Evolutionary conservation across 441 rosid genomes (phyloP), one percentile per base, ranked within the genome.

Genomic region (Syzygium syzygioides): DNA sequence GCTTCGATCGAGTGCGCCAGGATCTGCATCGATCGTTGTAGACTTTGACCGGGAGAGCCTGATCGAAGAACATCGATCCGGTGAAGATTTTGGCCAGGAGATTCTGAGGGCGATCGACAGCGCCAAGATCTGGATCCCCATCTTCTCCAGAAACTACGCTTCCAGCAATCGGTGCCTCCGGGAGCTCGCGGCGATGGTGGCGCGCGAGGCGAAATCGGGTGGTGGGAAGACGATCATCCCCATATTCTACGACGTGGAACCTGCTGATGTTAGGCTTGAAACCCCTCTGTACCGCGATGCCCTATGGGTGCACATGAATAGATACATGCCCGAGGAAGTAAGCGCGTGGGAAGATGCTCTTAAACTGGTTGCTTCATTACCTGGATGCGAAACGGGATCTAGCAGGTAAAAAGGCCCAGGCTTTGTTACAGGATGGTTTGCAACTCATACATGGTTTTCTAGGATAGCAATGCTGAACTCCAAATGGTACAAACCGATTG

Each of bases 221-320:
- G 17, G 85, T 20, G 30, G 5, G 53, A 41, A 50, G 14, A 41
- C 28, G 1, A 66, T 88, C n/a, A 0, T 88, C 0, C 87, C 89
- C 50, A 28, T 88, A 25, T 88, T 88, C 41, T 64, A 53, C 55
- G n/a, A 13, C 4, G 90, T 85, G 6, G 11, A 26, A 0, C 64
- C 87, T 15, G 0, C 4, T 2, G 90, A 88, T 30, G 89, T 88
- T 25, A 88, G 19, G 18, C 90, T 85, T 3, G 26, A 19, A 14
- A 85, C 64, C 20, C 5, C 15, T 23, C 4, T 32, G 14, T 85
- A 85, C 68, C 23, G 1, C 10, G 55, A 4, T 26, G 55, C 7
- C 37, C 55, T 85, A 32, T 0, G 7, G 34, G 1, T 2, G 0
- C 55, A 7, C 7, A 1, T 0, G 1, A 0, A 5, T 7, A 83